Percentiles rank a stretch among this genome's conserved stretches.
phyloP scores from a whole-genome alignment of 148 eudicot species.

The Heliamphora exappendiculata region DNA sequence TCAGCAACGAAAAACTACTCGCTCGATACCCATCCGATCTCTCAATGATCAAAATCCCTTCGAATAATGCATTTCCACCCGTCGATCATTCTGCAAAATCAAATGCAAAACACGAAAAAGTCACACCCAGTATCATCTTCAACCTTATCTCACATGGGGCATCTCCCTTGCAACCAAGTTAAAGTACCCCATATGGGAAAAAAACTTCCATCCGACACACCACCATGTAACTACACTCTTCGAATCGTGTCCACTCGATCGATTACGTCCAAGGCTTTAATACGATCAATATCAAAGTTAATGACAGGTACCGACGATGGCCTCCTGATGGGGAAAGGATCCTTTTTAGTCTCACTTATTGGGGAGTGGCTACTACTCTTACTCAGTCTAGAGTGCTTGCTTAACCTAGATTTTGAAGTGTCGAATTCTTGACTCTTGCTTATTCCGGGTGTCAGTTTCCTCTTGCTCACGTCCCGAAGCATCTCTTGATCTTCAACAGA shows the following conservation, averaged over 20 bases:
- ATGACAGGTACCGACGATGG: constrained; percentile 75
- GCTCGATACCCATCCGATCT: constrained; percentile 2
- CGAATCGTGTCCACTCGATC: constrained; percentile 77
- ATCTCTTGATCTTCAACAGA: constrained; percentile 79
- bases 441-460: constrained; percentile 90
- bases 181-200: neutral
- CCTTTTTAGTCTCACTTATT: constrained; percentile 43
- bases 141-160: constrained; percentile 1
- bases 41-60: constrained; percentile 8
- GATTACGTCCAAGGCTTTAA: constrained; percentile 86
- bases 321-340: constrained; percentile 56
- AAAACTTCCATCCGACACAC: neutral
- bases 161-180: constrained; percentile 5
- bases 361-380: constrained; percentile 94
- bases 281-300: constrained; percentile 64
- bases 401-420: constrained; percentile 40
- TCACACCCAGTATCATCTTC: neutral
- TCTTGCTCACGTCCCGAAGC: constrained; percentile 71
- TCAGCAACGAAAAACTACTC: constrained; percentile 3
- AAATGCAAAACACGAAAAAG: neutral
- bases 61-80: neutral
- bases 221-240: constrained; percentile 13
- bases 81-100: neutral
- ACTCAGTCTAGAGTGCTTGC: constrained; percentile 64
- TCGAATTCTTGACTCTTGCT: constrained; percentile 96